phyloP scores from a whole-genome alignment of 495 filamentous ascomycete genomes.

The Aspergillus cristatus region DNA sequence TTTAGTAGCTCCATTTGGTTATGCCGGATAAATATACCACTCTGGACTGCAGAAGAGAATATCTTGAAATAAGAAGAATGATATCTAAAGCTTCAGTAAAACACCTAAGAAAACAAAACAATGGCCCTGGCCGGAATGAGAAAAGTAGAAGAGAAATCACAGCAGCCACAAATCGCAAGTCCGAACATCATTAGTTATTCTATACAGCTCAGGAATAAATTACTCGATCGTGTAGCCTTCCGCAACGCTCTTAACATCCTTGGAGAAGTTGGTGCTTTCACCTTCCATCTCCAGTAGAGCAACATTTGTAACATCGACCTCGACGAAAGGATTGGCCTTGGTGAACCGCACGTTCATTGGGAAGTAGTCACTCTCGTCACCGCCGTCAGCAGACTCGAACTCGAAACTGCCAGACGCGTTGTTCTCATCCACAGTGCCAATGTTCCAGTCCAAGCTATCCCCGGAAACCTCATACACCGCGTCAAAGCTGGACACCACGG shows the following conservation, averaged over 20 bases:
- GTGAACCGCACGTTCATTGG: conserved; percentile 89
- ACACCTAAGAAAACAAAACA: conserved; percentile 5
- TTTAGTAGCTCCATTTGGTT: too few relatives aligned
- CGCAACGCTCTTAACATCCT: conserved; percentile 77
- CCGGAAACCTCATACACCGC: conserved; percentile 89
- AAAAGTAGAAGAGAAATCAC: conserved; percentile 6
- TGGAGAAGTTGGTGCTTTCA: conserved; percentile 76
- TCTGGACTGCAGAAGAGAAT: conserved; percentile 2
- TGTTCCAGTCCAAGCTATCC: conserved; percentile 86
- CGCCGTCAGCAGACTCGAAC: conserved; percentile 78
- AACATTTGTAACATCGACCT: conserved; percentile 75
- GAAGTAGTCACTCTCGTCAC: conserved; percentile 85
- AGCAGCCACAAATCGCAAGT: conserved; percentile 14
- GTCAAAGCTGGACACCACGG: conserved; percentile 84
- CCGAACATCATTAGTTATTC: conserved; percentile 39
- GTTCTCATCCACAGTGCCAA: conserved; percentile 70
- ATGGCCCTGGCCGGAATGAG: conserved; percentile 2
- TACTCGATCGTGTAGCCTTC: conserved; percentile 78
- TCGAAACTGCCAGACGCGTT: conserved; percentile 82
- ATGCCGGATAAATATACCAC: too few relatives aligned
- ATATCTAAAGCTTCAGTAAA: background rate
- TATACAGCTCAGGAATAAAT: conserved; percentile 28
- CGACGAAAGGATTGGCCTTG: conserved; percentile 76
- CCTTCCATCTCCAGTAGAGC: conserved; percentile 64
- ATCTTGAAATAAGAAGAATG: conserved; percentile 5